Evolutionary conservation across 805 yeast species (phyloP), one percentile per base, ranked within the genome.

Genomic region (Ogataea nakhonphanomensis): DNA sequence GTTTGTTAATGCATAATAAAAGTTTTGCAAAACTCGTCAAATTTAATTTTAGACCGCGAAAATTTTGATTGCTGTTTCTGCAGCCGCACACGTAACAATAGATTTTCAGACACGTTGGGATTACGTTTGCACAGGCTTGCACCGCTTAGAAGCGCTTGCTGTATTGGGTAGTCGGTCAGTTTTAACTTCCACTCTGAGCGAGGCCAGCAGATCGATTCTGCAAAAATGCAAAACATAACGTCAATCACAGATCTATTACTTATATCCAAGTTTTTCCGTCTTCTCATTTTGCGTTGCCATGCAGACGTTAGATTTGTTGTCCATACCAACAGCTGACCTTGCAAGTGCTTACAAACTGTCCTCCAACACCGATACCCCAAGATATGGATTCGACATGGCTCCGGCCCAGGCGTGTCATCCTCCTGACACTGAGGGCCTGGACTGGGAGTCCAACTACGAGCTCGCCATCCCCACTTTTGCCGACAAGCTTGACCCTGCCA

Each of bases 321-420:
- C 20, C 5, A 17, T 17, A 17, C 20, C 20, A 17, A 17, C 20
- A 17, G 5, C 20, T 17, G 20, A 17, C 20, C 20, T 17, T 17
- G 20, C 20, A 17, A 17, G 5, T 5, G 20, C 20, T 17, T 17
- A 17, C 20, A 17, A 17, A 17, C 20, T 17, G 20, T 17, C 20
- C 20, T 17, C 20, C 3, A 26, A 21, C 31, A 15, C 29, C 9
- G 41, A 26, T 12, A 20, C 41, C 15, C 41, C 41, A 8, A 22
- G 41, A 5, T 41, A 41, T 11, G 53, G 52, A 1, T 50, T 43
- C 25, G 48, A 49, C n/a, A 29, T 53, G 30, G 43, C 46, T 12
- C 55, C 57, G 7, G 53, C 51, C 5, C 54, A 43, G 26, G 57
- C 57, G 11, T 53, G 57, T 26, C 31, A 41, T n/a, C 57, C 57